phyloP scores from a whole-genome alignment of 202 grass and related monocot genomes.

The Schoenoplectus tabernaemontani region DNA sequence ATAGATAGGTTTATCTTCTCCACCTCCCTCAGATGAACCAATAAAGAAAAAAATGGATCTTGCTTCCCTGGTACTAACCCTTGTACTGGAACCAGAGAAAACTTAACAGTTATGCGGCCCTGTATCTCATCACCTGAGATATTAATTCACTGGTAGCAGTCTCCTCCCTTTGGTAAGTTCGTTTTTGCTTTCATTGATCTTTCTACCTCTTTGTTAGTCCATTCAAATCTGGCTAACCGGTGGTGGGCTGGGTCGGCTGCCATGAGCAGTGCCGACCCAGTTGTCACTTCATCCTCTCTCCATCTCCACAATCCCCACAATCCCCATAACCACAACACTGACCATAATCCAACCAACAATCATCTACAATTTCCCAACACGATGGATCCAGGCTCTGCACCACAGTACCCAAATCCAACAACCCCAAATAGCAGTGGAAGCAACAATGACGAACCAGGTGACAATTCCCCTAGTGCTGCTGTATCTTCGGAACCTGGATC shows the following conservation, averaged over 20 bases:
- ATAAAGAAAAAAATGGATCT: background rate
- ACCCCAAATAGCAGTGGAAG: slow-evolving; percentile 48
- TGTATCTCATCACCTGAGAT: too few species aligned
- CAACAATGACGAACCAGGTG: slow-evolving; percentile 45
- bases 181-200: background rate
- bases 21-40: background rate
- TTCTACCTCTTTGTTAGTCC: background rate
- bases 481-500: slow-evolving; percentile 19
- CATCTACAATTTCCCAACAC: slow-evolving; percentile 35
- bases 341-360: slow-evolving; percentile 17
- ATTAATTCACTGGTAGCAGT: background rate
- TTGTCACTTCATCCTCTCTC: slow-evolving; percentile 23
- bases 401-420: slow-evolving; percentile 20
- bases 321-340: background rate
- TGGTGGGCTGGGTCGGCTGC: slow-evolving; percentile 67
- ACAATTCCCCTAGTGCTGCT: slow-evolving; percentile 27
- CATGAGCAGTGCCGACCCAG: slow-evolving; percentile 42
- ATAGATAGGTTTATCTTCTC: background rate
- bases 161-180: background rate
- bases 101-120: too few species aligned
- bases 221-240: slow-evolving; percentile 33
- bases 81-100: background rate
- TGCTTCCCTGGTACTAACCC: background rate
- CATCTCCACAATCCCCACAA: slow-evolving; percentile 29
- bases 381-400: slow-evolving; percentile 9